Evolutionary conservation across 2,329 filamentous ascomycete species (phyloP).

Genomic region (Verticillium nonalfalfae): DNA sequence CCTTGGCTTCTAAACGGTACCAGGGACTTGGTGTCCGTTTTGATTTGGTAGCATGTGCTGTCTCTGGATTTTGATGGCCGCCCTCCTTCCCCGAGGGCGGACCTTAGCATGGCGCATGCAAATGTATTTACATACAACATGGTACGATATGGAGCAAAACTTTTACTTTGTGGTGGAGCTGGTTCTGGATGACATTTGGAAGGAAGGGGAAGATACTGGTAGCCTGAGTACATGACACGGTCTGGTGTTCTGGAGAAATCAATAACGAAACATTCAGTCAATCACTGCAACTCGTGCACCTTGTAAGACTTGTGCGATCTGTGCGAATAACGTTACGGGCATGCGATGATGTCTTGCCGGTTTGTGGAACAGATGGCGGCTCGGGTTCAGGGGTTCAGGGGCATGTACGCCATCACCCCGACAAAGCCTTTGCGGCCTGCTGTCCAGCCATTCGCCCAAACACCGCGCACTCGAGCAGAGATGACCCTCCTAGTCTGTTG

Average conservation of each 20-base stretch:
- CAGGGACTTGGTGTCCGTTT: too few species aligned
- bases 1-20: conserved; percentile 26
- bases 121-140: not conserved
- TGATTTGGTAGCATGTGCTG: not conserved
- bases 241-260: not conserved
- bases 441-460: conserved; percentile 54
- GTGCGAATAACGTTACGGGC: too few species aligned
- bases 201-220: not conserved
- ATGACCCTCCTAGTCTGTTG: conserved; percentile 56
- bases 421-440: conserved; percentile 28
- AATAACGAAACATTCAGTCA: not conserved
- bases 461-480: conserved; percentile 56
- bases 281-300: not conserved
- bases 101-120: not conserved
- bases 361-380: not conserved
- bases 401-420: not conserved
- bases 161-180: not conserved
- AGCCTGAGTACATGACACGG: not conserved
- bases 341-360: not conserved
- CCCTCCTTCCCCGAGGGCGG: not conserved
- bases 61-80: not conserved
- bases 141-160: not conserved
- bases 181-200: not conserved
- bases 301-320: too few species aligned
- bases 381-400: not conserved